Evolutionary conservation across 1,284 basidiomycete species (phyloP), one percentile per base, ranked within the genome.

Genomic region (Ganoderma lucidum): DNA sequence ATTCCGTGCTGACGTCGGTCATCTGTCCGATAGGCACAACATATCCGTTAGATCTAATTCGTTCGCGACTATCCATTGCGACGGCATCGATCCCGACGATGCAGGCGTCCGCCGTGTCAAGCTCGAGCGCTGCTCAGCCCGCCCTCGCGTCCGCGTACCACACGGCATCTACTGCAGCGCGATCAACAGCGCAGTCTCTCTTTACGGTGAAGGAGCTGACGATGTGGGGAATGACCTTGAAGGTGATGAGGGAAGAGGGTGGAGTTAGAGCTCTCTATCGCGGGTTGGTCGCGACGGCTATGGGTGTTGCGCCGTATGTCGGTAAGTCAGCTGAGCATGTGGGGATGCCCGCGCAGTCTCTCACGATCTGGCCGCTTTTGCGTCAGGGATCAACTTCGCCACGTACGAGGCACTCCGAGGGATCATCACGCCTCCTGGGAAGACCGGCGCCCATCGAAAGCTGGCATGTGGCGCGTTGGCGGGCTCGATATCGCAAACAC

Each of bases 221-320:
- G 0, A 93, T 98, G 73, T 85, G 89, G 83, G 93, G 93, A 4
- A 98, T 98, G 96, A 93, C 95, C 0, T 81, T 88, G 75, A 95
- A 96, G 80, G 95, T 98, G 63, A 90, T 97, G 82, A 86, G 90
- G 42, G 96, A 97, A 77, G 96, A 98, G 80, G 96, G 96, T 35
- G 96, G 96, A 0, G 78, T 97, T 15, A 86, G 90, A 60, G 97
- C 92, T 0, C 82, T 98, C 64, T 98, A 98, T 80, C 90, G 95
- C 63, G 97, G 97, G 0, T 83, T 96, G 63, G 85, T 96, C 60
- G 91, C 97, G 5, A 98, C 97, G 0, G 93, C 95, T 2, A 86
- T 94, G 64, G 96, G 96, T 2, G 96, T 98, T 32, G 96, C 96
- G 23, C 96, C 96, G 0, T 98, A 97, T 78, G 96, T 96, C 9